Evolutionary conservation across 1,284 basidiomycete genomes (phyloP).

Genomic region (Cutaneotrichosporon mucoides): DNA sequence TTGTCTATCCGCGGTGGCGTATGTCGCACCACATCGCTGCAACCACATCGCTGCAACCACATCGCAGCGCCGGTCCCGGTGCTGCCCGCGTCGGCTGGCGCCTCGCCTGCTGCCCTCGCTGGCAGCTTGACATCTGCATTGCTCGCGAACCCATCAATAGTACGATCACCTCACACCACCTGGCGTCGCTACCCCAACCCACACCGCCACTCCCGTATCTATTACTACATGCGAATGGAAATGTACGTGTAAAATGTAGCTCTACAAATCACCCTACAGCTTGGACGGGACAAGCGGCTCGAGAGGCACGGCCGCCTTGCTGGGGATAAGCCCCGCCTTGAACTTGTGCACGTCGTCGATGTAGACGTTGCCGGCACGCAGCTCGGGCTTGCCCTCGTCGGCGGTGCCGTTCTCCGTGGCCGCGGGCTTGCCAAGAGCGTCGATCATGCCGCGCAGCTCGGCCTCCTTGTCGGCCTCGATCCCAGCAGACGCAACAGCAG

Average conservation of each 20-base stretch:
- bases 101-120: no score
- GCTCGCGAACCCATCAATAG: no score
- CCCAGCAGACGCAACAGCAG: slow-evolving; percentile 24
- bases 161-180: no score
- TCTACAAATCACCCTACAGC: slow-evolving; percentile 13
- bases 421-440: slow-evolving; percentile 54
- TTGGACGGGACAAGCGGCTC: slow-evolving; percentile 39
- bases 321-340: slow-evolving; percentile 58
- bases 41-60: no score
- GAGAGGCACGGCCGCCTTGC: slow-evolving; percentile 51
- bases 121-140: no score
- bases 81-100: no score
- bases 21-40: no score
- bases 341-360: slow-evolving; percentile 69
- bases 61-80: no score
- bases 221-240: not conserved
- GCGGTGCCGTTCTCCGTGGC: slow-evolving; percentile 48
- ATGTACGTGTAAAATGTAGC: not conserved
- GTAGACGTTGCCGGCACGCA: slow-evolving; percentile 57
- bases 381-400: slow-evolving; percentile 50
- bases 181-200: no score
- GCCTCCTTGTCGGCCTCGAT: slow-evolving; percentile 52
- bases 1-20: no score
- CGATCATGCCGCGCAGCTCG: slow-evolving; percentile 56
- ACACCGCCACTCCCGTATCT: no score